Base-by-base conservation (phyloP, 352 stramenopile species). In the Blastocystis sp. region DNA sequence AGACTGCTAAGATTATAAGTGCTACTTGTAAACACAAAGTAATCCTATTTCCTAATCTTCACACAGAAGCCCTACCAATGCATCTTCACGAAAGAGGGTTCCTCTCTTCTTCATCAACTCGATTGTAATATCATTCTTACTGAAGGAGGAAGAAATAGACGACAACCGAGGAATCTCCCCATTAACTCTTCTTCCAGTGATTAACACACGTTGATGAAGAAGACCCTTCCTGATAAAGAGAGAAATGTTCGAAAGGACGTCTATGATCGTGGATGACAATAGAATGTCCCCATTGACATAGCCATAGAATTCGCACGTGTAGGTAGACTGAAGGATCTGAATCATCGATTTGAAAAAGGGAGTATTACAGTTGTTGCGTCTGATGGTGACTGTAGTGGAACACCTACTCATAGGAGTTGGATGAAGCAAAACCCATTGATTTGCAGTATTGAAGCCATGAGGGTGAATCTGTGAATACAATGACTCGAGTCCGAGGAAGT, bases 201-300 rank as follows among this genome's bases (percentile, higher is more conserved):
- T 42, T 21, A 69, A 32, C 14, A 69, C 59, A 32, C 42, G 35
- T 69, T 4, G 29, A 35, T 69, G 14, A 69, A 19, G 16, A 32
- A 1, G 1, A 1, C 59, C 59, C 35, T 37, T 5, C 4, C 24
- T 42, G 24, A 46, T 69, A 32, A 69, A 32, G 24, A 46, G 42
- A 9, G 39, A 43, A n/a, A 37, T 37, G 16, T 54, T 5, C 29
- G n/a, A 43, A 16, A 83, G 35, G 1, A 83, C n/a, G 0, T 1
- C 19, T 7, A 65, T 42, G n/a, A 83, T 5, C 7, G 24, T 49
- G 21, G 71, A 29, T 6, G 71, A 83, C 16, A 83, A 37, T 9
- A 83, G 51, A 83, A 83, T 83, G n/a, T 83, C 71, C 9, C 71
- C 71, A 42, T 83, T 83, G 6, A 83, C 71, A 66, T 83, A 83